Conservation (phyloP, 2,329 filamentous ascomycete species). For the Venturia aucupariae region DNA sequence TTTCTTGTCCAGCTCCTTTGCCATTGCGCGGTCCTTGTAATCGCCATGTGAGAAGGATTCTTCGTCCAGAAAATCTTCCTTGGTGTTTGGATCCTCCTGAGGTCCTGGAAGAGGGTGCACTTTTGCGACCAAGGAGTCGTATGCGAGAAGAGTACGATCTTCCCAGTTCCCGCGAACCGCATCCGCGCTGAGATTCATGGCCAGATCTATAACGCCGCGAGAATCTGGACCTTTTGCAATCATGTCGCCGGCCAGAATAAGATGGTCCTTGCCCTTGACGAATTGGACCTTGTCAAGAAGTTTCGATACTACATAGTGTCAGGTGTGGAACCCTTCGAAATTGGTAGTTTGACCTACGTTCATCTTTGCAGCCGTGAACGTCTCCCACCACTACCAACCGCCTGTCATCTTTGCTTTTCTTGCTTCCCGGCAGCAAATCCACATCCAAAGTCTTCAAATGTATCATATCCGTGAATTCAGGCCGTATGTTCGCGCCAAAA, state of each 20-base stretch:
- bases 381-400: conserved; percentile 79
- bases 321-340: background rate
- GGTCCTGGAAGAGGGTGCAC: conserved; percentile 20
- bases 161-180: conserved; percentile 91
- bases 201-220: conserved; percentile 63
- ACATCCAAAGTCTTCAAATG: conserved; percentile 42
- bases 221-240: conserved; percentile 83
- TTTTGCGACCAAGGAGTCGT: conserved; percentile 29
- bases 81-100: conserved; percentile 25
- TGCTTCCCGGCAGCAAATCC: conserved; percentile 34
- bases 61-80: conserved; percentile 24
- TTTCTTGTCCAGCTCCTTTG: conserved; percentile 46
- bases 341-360: conserved; percentile 39
- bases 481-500: conserved; percentile 40
- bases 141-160: conserved; percentile 67
- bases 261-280: conserved; percentile 43
- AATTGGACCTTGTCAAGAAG: conserved; percentile 62
- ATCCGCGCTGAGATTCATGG: conserved; percentile 63
- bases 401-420: conserved; percentile 32
- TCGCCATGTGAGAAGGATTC: conserved; percentile 26
- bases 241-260: conserved; percentile 32
- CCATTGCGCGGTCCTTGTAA: conserved; percentile 41
- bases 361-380: conserved; percentile 75
- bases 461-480: conserved; percentile 40
- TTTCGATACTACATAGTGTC: conserved; percentile 31